Evolutionary conservation across 768 basidiomycete species (phyloP).

Genomic region (Podaxis rugospora): DNA sequence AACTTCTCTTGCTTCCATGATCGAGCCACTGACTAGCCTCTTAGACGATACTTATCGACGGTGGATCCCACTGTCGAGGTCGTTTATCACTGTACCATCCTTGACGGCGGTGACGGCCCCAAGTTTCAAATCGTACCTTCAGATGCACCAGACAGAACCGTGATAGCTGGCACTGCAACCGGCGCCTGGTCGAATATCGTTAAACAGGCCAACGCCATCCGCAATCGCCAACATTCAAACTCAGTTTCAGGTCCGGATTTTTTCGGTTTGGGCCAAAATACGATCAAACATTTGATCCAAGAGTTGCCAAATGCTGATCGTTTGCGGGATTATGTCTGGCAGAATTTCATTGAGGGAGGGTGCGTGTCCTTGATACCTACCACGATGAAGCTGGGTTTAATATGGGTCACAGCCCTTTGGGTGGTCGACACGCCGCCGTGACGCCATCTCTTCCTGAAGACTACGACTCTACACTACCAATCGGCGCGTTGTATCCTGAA

Average conservation of each 20-base stretch:
- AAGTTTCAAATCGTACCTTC: conserved; percentile 81
- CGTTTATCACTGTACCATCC: conserved; percentile 78
- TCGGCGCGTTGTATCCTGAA: conserved; percentile 42
- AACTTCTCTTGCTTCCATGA: not conserved
- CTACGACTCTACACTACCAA: conserved; percentile 45
- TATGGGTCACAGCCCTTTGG: conserved; percentile 50
- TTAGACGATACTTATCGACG: conserved; percentile 76
- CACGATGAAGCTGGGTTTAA: not conserved
- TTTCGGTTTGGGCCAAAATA: conserved; percentile 82
- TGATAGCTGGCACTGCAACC: conserved; percentile 83
- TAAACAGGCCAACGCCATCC: conserved; percentile 74
- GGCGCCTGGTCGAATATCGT: conserved; percentile 86
- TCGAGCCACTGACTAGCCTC: conserved; percentile 6
- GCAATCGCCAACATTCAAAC: conserved; percentile 80
- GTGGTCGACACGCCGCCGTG: conserved; percentile 79
- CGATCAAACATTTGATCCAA: conserved; percentile 88
- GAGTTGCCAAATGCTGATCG: conserved; percentile 71
- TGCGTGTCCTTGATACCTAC: conserved; percentile 35
- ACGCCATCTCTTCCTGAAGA: conserved; percentile 79
- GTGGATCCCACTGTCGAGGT: conserved; percentile 61
- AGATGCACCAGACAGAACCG: conserved; percentile 65
- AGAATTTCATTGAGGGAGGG: conserved; percentile 83
- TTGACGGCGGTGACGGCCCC: conserved; percentile 81
- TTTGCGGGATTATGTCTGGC: conserved; percentile 81
- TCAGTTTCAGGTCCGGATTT: conserved; percentile 88